Conservation (phyloP, 2,329 filamentous ascomycete species). For the Aspergillus pseudonomiae region DNA sequence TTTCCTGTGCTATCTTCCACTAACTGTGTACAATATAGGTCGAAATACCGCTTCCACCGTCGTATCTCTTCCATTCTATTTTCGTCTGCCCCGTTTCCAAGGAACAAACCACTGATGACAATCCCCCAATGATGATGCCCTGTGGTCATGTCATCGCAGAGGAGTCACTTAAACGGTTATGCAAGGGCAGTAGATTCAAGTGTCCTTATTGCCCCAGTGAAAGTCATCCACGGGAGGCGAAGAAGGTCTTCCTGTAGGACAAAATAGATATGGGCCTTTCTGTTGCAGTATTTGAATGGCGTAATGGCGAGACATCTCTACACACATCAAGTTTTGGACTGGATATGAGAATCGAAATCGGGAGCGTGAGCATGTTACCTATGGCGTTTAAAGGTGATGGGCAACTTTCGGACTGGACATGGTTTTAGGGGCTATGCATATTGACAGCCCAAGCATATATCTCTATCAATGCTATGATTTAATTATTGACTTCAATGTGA, state of each 20-base stretch:
- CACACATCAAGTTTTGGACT: constrained; percentile 8
- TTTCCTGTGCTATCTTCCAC: constrained; percentile 26
- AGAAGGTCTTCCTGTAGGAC: constrained; percentile 67
- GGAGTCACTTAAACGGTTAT: constrained; percentile 78
- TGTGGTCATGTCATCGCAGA: constrained; percentile 93
- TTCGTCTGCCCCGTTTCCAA: constrained; percentile 98
- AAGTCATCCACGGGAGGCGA: constrained; percentile 75
- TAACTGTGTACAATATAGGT: constrained; percentile 45
- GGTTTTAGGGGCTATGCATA: constrained; percentile 1
- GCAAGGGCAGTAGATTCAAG: constrained; percentile 82
- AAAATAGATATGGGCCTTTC: background rate
- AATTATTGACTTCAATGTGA: too few relatives aligned
- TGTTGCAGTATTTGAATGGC: constrained; percentile 4
- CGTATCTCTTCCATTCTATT: constrained; percentile 84
- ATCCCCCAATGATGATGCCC: constrained; percentile 95
- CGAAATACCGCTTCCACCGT: constrained; percentile 66
- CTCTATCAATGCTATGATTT: background rate
- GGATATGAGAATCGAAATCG: background rate
- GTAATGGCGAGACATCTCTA: constrained; percentile 13
- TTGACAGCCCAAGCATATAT: background rate
- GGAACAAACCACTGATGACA: constrained; percentile 88
- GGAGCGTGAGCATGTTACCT: background rate
- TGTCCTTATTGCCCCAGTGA: constrained; percentile 95
- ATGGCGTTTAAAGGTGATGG: constrained; percentile 6
- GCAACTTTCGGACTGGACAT: background rate